phyloP scores from a whole-genome alignment of 495 filamentous ascomycete species.

The Penicillium samsonianum region DNA sequence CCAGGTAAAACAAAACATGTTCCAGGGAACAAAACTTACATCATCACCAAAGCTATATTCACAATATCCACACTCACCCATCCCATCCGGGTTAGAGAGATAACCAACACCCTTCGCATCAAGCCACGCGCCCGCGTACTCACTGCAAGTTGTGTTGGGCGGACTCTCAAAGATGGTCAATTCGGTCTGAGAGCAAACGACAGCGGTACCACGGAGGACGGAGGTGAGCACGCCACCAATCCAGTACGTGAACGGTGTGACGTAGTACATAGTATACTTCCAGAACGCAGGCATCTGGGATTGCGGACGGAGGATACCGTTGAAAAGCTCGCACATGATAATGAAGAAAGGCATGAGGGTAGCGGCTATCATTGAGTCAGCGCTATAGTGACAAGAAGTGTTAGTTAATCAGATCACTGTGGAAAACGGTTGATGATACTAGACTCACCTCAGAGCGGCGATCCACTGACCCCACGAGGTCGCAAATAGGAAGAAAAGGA shows the following conservation, averaged over 20 bases:
- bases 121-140: slow-evolving; percentile 72
- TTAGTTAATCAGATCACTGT: slow-evolving; percentile 14
- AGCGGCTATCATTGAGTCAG: slow-evolving; percentile 67
- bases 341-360: slow-evolving; percentile 75
- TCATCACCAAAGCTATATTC: slow-evolving; percentile 58
- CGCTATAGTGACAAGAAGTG: slow-evolving; percentile 46
- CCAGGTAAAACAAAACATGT: background rate
- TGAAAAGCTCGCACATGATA: slow-evolving; percentile 58
- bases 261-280: slow-evolving; percentile 74
- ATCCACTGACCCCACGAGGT: slow-evolving; percentile 73
- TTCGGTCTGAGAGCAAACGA: slow-evolving; percentile 59
- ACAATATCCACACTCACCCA: slow-evolving; percentile 57
- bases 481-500: slow-evolving; percentile 75
- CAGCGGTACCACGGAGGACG: slow-evolving; percentile 62
- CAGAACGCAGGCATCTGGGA: slow-evolving; percentile 80
- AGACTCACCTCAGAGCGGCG: slow-evolving; percentile 57
- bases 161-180: slow-evolving; percentile 66
- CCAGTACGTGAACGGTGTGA: slow-evolving; percentile 82
- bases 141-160: slow-evolving; percentile 60
- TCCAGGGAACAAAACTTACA: slow-evolving; percentile 34
- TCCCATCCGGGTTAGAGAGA: slow-evolving; percentile 45
- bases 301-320: slow-evolving; percentile 79
- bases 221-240: slow-evolving; percentile 76
- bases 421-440: background rate
- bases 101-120: slow-evolving; percentile 64